Base-by-base conservation (phyloP, 805 yeast genomes). In the Ogataea paradorogensis region DNA sequence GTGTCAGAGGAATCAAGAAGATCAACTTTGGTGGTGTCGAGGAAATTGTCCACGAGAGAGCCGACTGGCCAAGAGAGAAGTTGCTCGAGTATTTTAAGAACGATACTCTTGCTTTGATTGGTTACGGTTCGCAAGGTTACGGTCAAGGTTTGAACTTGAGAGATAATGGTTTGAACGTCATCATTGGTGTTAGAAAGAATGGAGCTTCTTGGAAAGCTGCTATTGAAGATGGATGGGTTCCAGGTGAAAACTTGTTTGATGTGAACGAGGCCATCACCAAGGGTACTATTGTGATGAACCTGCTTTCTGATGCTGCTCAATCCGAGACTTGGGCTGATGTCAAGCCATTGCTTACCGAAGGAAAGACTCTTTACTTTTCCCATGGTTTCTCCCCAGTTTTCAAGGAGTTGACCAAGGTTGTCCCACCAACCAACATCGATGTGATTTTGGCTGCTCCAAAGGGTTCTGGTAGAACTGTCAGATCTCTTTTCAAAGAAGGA, bases 121-220 rank as follows among this genome's bases (percentile, higher is more conserved):
- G 99, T 73, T 93, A 93, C 82, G 99, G 99, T 67, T 91, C 99
- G 55, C 99, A 93, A 77, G 99, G 99, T 79, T 91, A 93, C 80
- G 99, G 99, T 68, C 99, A 93, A 78, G 98, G 97, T 73, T 82
- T 93, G 61, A 93, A 93, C 89, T 76, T 95, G 76, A 87, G 99
- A 76, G 99, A 93, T 80, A 91, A 93, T 64, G 99, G 99, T 71
- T 71, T 93, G 65, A 91, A 91, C 70, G 99, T 91, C 59, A 86
- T 93, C 67, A 77, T 93, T 58, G 99, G 99, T 82, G 99, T 93
- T 62, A 82, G 99, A 74, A 88, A 93, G 80, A 72, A 87, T 66
- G 99, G 99, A 78, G 93, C 96, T 55, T 93, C 98, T 44, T 93
- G 99, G 99, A 91, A 91, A 77, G 95, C 96, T 58, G 99, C 99